These are phyloP conservation scores for Kokia cookei DNA, from an alignment of 441 rosid species.

Conservation along the genomic window DNA sequence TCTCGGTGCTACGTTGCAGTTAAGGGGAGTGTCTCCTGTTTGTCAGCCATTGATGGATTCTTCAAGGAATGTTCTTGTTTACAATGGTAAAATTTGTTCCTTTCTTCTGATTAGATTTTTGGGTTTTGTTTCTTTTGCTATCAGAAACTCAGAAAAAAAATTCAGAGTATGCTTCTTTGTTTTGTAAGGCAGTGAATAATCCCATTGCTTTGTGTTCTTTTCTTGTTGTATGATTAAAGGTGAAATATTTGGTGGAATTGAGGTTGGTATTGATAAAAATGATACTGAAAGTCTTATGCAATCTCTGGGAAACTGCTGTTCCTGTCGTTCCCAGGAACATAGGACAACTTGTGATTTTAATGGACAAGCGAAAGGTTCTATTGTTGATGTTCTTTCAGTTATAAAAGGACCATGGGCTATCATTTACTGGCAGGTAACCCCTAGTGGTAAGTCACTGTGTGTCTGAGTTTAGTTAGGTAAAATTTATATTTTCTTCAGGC, in stretches of 20 bases:
- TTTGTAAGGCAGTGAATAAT: not conserved
- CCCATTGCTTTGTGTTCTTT: not conserved
- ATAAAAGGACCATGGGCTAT: constrained; percentile 86
- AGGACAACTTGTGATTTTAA: constrained; percentile 8
- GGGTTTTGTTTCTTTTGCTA: not conserved
- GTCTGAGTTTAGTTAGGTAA: not conserved
- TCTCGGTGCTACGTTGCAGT: constrained; percentile 74
- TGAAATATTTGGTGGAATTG: constrained; percentile 73
- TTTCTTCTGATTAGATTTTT: not conserved
- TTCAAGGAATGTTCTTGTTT: constrained; percentile 51
- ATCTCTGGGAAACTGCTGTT: constrained; percentile 41
- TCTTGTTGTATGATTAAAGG: constrained; percentile 28
- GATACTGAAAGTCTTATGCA: constrained; percentile 59
- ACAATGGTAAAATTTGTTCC: constrained; percentile 43
- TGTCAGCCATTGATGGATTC: constrained; percentile 62
- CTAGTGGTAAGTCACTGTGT: constrained; percentile 21
- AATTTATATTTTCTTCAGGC: not conserved
- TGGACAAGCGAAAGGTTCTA: constrained; percentile 22
- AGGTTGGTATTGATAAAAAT: constrained; percentile 43
- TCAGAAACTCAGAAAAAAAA: not conserved
- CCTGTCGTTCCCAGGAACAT: constrained; percentile 20
- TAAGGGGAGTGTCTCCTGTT: constrained; percentile 51
- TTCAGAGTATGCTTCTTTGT: not conserved
- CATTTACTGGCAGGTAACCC: constrained; percentile 78
- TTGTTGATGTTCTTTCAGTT: constrained; percentile 61